A percentile compares a stretch with the other conserved stretches of the same genome.
Conservation (phyloP, 176 grass and related monocot species). For the Musa schizocarpa region DNA sequence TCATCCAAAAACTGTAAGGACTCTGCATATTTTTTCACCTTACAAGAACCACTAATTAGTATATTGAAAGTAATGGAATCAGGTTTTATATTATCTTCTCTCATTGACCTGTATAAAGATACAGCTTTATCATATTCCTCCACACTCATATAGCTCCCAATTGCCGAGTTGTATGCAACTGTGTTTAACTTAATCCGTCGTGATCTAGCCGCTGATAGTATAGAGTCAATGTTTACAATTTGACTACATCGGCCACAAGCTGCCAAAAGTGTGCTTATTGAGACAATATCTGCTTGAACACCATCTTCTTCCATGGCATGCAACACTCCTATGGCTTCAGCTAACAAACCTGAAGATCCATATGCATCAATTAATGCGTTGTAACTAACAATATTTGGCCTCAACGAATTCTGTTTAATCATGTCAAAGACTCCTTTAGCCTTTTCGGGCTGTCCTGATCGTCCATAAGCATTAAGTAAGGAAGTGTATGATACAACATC, state of each 20-base stretch:
- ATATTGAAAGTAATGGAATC: conserved; percentile 82
- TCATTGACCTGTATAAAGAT: conserved; percentile 64
- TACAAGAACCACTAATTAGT: conserved; percentile 73
- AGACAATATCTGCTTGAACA: conserved; percentile 71
- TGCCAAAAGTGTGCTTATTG: conserved; percentile 84
- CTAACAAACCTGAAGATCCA: conserved; percentile 71
- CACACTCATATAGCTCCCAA: conserved; percentile 70
- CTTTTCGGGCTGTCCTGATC: conserved; percentile 70
- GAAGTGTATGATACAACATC: conserved; percentile 90
- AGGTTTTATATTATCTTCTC: conserved; percentile 44
- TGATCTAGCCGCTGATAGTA: conserved; percentile 57
- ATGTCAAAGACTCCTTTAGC: conserved; percentile 62
- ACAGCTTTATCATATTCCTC: conserved; percentile 79
- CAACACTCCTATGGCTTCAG: conserved; percentile 54
- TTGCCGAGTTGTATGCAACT: conserved; percentile 84
- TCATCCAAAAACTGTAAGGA: conserved; percentile 73
- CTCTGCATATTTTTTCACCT: conserved; percentile 55
- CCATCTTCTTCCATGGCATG: conserved; percentile 75
- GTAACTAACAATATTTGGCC: conserved; percentile 91
- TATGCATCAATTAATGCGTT: conserved; percentile 98
- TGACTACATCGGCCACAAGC: conserved; percentile 56
- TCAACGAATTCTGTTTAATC: conserved; percentile 56
- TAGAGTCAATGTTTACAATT: conserved; percentile 57
- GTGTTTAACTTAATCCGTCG: conserved; percentile 69
- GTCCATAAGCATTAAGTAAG: conserved; percentile 86